Evolutionary conservation across 2,329 filamentous ascomycete genomes (phyloP).

Genomic region (Sarocladiaceae sp.): DNA sequence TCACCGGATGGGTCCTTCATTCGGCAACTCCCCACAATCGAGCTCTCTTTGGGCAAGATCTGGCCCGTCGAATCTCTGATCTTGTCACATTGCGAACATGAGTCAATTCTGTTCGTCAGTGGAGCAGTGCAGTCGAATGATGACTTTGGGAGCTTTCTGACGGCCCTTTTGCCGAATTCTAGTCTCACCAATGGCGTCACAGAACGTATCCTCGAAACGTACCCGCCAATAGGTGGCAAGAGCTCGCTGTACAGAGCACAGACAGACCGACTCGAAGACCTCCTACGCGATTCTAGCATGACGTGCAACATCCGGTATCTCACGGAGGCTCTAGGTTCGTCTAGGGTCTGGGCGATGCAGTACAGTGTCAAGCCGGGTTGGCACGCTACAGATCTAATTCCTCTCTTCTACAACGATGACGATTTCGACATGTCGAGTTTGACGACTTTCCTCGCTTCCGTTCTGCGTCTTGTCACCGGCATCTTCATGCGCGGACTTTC

Average conservation of each 20-base stretch:
- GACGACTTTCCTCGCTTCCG: neutral
- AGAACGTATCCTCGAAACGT: neutral
- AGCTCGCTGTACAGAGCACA: slow-evolving; percentile 19
- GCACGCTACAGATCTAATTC: neutral
- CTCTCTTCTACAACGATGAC: neutral
- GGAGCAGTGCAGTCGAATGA: slow-evolving; percentile 22
- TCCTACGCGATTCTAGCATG: slow-evolving; percentile 28
- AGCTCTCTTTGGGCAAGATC: slow-evolving; percentile 21
- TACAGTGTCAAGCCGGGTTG: neutral
- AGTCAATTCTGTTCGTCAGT: slow-evolving; percentile 22
- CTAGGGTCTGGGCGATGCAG: neutral
- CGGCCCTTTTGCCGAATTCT: neutral
- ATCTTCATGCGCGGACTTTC: neutral
- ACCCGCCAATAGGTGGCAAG: neutral
- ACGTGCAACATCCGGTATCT: slow-evolving; percentile 31
- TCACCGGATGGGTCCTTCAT: slow-evolving; percentile 25
- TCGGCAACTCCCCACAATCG: slow-evolving; percentile 24
- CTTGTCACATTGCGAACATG: slow-evolving; percentile 24
- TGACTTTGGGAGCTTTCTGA: slow-evolving; percentile 18
- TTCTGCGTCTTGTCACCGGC: neutral
- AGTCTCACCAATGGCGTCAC: neutral
- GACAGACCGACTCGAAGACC: slow-evolving; percentile 21
- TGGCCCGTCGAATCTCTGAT: slow-evolving; percentile 22
- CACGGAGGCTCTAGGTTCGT: slow-evolving; percentile 25
- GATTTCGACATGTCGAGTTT: neutral